phyloP scores from a whole-genome alignment of 495 filamentous ascomycete genomes.

The Talaromyces wortmannii region DNA sequence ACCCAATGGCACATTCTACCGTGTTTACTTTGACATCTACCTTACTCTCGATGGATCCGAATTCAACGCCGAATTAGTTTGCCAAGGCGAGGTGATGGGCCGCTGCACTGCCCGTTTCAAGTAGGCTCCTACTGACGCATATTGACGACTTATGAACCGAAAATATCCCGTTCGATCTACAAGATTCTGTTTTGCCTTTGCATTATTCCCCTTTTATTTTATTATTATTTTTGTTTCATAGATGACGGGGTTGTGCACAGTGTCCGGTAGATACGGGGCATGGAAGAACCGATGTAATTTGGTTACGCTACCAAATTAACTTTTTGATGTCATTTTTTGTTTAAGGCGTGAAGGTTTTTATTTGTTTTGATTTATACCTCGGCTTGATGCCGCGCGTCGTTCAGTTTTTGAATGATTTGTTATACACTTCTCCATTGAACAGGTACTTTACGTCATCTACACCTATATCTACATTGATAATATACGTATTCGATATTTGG shows the following conservation, averaged over 20 bases:
- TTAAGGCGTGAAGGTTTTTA: background rate
- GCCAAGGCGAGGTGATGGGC: constrained; percentile 98
- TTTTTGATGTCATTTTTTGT: background rate
- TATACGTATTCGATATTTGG: no score
- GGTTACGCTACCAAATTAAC: background rate
- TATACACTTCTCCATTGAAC: background rate
- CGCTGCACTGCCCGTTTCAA: constrained; percentile 84
- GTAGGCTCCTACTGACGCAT: constrained; percentile 15
- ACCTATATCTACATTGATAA: no score
- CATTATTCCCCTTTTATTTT: background rate
- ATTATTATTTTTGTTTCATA: background rate
- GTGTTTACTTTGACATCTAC: constrained; percentile 74
- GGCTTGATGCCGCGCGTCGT: background rate
- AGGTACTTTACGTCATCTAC: background rate
- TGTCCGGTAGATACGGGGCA: background rate
- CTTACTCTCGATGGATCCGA: constrained; percentile 95
- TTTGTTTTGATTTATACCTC: background rate
- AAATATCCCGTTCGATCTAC: background rate
- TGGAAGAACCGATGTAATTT: background rate
- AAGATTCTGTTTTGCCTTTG: background rate
- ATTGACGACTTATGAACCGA: background rate
- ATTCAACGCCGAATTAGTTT: constrained; percentile 96
- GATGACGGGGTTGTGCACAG: background rate
- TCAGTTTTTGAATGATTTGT: background rate
- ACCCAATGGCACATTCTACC: constrained; percentile 96